Conservation (phyloP, 2,329 filamentous ascomycete species). For the Neobulgaria alba region DNA sequence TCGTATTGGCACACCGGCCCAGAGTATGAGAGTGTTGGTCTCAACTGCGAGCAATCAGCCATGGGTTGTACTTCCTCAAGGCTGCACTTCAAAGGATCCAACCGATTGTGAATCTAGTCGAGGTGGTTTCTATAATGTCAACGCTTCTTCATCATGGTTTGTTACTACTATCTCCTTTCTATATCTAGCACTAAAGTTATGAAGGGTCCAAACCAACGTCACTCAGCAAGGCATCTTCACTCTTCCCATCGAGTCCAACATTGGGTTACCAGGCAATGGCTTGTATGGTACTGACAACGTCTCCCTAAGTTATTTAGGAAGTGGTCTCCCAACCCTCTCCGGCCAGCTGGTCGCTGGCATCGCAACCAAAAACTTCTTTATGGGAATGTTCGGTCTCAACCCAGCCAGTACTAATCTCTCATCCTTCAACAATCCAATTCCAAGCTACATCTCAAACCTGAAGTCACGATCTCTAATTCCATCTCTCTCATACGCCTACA, state of each 20-base stretch:
- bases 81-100: conserved; percentile 11
- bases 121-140: conserved; percentile 30
- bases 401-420: conserved; percentile 17
- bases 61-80: conserved; percentile 18
- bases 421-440: conserved; percentile 10
- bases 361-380: conserved; percentile 22
- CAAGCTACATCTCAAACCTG: conserved; percentile 31
- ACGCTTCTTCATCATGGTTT: conserved; percentile 31
- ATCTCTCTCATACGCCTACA: conserved; percentile 36
- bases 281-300: conserved; percentile 21
- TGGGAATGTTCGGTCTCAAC: conserved; percentile 22
- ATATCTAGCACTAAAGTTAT: conserved; percentile 1
- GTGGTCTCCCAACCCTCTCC: conserved; percentile 10
- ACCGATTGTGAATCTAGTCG: conserved; percentile 30
- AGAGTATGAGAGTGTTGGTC: conserved; percentile 32
- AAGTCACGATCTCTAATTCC: conserved; percentile 32
- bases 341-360: conserved; percentile 26
- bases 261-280: conserved; percentile 12
- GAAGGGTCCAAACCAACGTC: conserved; percentile 16
- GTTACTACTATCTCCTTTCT: conserved; percentile 1
- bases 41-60: conserved; percentile 30
- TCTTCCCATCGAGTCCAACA: conserved; percentile 12
- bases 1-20: conserved; percentile 32
- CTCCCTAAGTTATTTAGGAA: conserved; percentile 9
- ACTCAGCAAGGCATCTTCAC: conserved; percentile 12